Evolutionary conservation across 805 yeast genomes (phyloP), one percentile per base, ranked within the genome.

Genomic region (Zygoascus biomembranicola): DNA sequence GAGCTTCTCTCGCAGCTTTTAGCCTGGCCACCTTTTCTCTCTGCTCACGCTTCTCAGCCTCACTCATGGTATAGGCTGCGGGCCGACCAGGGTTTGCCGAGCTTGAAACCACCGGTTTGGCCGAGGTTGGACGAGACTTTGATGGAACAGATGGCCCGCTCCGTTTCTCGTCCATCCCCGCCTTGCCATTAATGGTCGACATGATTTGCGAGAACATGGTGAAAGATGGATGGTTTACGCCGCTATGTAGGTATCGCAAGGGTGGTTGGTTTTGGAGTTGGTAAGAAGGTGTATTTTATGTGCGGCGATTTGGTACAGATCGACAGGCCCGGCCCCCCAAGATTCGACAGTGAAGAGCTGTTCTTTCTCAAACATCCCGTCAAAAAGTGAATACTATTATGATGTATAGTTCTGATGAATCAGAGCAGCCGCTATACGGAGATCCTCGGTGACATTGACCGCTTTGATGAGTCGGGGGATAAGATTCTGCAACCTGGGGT

Each of bases 121-220:
- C 52, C 41, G 18, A 43, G 19, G 4, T 32, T 19, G 16, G 51
- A 16, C 11, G 50, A 14, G 56, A 37, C 23, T n/a, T 44, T 8
- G 49, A 10, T 32, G 43, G 16, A 35, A n/a, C 9, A 5, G 56
- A 39, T 18, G 23, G 16, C 43, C 16, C 32, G 39, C 28, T 37
- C 20, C 18, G 35, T 32, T 8, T 26, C 54, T 18, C 23, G 5
- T 23, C 43, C 52, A n/a, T 13, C 16, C 39, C 10, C 39, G 39
- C 16, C 9, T 51, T 43, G 28, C 47, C 50, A 28, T 51, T 49
- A 2, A 61, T 59, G 57, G 58, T 61, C 20, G 65, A 61, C 47
- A 64, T 51, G 58, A 64, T 63, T 55, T 62, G 63, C 32, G 64
- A 57, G 51, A 64, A 64, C 42, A 61, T 58, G 61, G 55, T 61